phyloP scores from a whole-genome alignment of 2,329 filamentous ascomycete genomes.

The Arthroderma sp. region DNA sequence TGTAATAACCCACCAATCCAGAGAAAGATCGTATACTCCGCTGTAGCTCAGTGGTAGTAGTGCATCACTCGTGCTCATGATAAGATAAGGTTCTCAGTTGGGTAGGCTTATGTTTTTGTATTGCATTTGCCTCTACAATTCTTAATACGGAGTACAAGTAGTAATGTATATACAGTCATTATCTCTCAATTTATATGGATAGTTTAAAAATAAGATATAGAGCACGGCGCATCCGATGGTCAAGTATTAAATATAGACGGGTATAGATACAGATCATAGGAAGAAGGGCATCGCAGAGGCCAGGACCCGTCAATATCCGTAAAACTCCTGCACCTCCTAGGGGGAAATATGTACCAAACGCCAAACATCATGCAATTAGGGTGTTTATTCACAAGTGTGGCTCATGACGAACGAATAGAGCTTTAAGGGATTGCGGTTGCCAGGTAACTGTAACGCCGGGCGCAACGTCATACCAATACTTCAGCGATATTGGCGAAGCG shows the following conservation, averaged over 20 bases:
- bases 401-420: background rate
- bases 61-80: slow-evolving; percentile 3
- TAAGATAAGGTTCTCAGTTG: slow-evolving; percentile 3
- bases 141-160: no score
- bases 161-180: no score
- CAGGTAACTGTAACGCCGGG: background rate
- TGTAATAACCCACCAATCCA: no score
- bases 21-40: no score
- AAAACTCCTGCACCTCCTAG: background rate
- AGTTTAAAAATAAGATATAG: no score
- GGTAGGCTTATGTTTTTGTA: background rate
- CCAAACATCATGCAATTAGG: background rate
- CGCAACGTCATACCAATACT: no score
- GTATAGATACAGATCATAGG: background rate
- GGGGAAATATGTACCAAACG: background rate
- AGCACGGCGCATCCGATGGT: no score
- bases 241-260: background rate
- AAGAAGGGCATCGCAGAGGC: background rate
- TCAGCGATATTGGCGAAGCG: no score
- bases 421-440: background rate
- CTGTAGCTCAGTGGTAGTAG: slow-evolving; percentile 6
- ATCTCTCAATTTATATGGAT: no score
- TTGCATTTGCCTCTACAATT: background rate
- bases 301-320: background rate
- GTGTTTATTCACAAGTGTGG: background rate